Conservation (phyloP, 2,329 filamentous ascomycete species). For the Fusarium sp. region DNA sequence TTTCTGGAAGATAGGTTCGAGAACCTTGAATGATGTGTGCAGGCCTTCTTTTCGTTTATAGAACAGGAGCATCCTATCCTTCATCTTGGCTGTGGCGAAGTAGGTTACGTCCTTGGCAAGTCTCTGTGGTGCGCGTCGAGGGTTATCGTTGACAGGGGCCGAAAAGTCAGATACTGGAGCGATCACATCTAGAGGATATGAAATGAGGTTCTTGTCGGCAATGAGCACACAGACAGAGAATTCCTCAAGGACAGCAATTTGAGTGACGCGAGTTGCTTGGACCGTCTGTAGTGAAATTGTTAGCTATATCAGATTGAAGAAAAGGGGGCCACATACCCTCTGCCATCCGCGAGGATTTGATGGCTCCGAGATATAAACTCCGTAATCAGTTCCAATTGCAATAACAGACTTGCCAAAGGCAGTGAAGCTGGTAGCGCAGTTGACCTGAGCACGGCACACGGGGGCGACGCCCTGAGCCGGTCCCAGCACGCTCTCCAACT, state of each 20-base stretch:
- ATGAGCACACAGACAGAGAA: constrained; percentile 94
- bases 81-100: constrained; percentile 96
- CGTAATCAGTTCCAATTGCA: constrained; percentile 94
- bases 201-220: constrained; percentile 88
- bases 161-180: constrained; percentile 70
- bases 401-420: constrained; percentile 87
- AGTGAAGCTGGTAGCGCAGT: constrained; percentile 91
- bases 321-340: constrained; percentile 68
- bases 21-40: constrained; percentile 94
- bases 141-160: constrained; percentile 73
- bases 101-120: constrained; percentile 94
- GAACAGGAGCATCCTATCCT: constrained; percentile 92
- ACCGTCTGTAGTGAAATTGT: constrained; percentile 69
- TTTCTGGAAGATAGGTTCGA: constrained; percentile 95
- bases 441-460: constrained; percentile 86
- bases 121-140: constrained; percentile 88
- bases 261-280: constrained; percentile 79
- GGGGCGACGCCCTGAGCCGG: constrained; percentile 75
- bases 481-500: constrained; percentile 84
- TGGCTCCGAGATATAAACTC: constrained; percentile 89
- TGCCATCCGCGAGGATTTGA: constrained; percentile 91
- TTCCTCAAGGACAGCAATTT: constrained; percentile 94
- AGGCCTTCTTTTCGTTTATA: constrained; percentile 96
- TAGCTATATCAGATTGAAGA: constrained; percentile 12
- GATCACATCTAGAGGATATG: constrained; percentile 91